Base-by-base conservation (phyloP, 768 basidiomycete genomes). In the Russula vinacea region DNA sequence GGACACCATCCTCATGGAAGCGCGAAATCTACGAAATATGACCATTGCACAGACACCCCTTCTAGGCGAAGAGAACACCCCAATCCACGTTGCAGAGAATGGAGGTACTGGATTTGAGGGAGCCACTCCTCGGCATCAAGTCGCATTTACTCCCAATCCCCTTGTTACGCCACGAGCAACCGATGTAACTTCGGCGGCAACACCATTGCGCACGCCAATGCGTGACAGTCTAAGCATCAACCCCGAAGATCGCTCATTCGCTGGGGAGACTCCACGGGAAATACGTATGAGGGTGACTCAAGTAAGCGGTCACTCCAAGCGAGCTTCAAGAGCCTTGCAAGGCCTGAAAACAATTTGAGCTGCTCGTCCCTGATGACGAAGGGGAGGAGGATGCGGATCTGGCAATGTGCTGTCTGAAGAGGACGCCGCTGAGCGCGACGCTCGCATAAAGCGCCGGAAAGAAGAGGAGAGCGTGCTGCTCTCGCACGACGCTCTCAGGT, bases 261-360 rank as follows among this genome's bases (percentile, higher is more conserved):
- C 81, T 66, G 84, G 83, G 13, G 80, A 82, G 56, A 94, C 93
- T 0, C 95, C 95, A 0, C 84, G 88, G 40, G 90, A 93, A 53
- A 82, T 87, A 66, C 84, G 84, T 16, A 74, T 85, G 61, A 87
- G 83, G 32, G 73, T 76, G 80, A 80, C 61, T 84, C 87, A 26
- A 81, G 84, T 5, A 92, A 94, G 73, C 83, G 87, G 44, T 85
- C 89, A 0, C 81, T 98, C 57, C 81, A 89, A 69, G 83, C 86
- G 11, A 90, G 89, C 6, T 98, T 98, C 76, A 82, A 82, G 76
- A 86, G 75, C 65, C 79, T 99, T 17, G 97, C 97, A 0, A 87
- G 86, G 68, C 94, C 97, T 0, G 93, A 98, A 77, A 98, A 98
- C 74, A 96, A 98, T 98, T 98, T 70, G 95, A 98, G 76, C 78